Conservation (phyloP, 1,139 yeast genomes). For the Yamadazyma sp. region DNA sequence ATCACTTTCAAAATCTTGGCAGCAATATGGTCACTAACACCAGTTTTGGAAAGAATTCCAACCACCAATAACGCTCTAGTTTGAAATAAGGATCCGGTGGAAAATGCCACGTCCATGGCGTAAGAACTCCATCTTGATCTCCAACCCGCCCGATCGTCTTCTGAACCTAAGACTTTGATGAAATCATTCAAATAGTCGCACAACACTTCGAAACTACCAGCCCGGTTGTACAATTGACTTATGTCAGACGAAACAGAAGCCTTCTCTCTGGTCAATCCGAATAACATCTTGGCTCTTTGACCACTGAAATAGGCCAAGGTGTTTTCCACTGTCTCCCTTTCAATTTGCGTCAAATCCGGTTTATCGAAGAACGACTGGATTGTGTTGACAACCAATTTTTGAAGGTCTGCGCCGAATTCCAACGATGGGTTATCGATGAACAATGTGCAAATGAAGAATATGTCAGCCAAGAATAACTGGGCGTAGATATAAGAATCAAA, state of each 20-base stretch:
- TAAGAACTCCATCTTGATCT: conserved; percentile 69
- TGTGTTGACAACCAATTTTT: conserved; percentile 65
- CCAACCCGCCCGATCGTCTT: conserved; percentile 59
- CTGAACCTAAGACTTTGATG: conserved; percentile 48
- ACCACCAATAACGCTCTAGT: conserved; percentile 70
- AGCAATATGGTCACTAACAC: conserved; percentile 63
- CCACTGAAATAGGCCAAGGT: conserved; percentile 65
- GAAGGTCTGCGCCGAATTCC: conserved; percentile 66
- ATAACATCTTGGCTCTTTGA: conserved; percentile 71
- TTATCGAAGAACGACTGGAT: conserved; percentile 71
- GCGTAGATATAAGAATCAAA: conserved; percentile 71
- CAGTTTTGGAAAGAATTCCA: conserved; percentile 67
- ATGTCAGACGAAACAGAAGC: conserved; percentile 28
- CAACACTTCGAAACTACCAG: conserved; percentile 60
- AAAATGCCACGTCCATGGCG: conserved; percentile 65
- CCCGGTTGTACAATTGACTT: conserved; percentile 47
- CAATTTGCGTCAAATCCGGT: conserved; percentile 47
- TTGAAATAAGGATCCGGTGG: conserved; percentile 61
- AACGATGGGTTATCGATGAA: conserved; percentile 73
- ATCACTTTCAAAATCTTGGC: conserved; percentile 41
- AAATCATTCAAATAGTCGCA: conserved; percentile 62
- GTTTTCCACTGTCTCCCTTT: conserved; percentile 45
- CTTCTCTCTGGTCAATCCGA: conserved; percentile 75
- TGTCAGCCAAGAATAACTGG: conserved; percentile 70
- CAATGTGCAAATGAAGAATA: conserved; percentile 66